Conservation (phyloP, 1,284 basidiomycete species). For the Lentinus polychrous region DNA sequence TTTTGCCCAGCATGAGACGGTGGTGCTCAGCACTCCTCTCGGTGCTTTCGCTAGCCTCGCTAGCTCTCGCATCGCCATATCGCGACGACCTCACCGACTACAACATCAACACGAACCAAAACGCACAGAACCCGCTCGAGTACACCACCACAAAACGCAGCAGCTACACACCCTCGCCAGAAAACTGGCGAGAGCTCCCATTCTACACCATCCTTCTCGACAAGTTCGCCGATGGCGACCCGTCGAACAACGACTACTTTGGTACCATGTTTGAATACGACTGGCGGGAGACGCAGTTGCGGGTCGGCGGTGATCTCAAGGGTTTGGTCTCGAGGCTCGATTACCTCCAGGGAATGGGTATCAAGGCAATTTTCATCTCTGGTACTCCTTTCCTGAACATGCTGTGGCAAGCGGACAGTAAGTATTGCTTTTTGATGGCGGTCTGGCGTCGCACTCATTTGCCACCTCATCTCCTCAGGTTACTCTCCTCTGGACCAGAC, state of each 20-base stretch:
- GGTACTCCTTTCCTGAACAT: conserved; percentile 91
- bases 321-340: conserved; percentile 73
- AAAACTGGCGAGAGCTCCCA: conserved; percentile 83
- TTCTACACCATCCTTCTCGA: conserved; percentile 84
- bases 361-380: conserved; percentile 79
- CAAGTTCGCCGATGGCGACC: conserved; percentile 90
- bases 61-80: conserved; percentile 54
- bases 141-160: conserved; percentile 59
- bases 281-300: conserved; percentile 80
- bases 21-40: conserved; percentile 21
- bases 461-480: conserved; percentile 36
- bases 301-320: conserved; percentile 80
- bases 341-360: conserved; percentile 85
- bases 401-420: conserved; percentile 92
- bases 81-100: conserved; percentile 69
- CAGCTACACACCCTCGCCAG: conserved; percentile 71
- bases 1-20: conserved; percentile 25
- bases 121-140: conserved; percentile 62
- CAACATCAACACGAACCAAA: conserved; percentile 82
- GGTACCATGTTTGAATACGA: conserved; percentile 76
- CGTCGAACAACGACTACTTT: conserved; percentile 86
- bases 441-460: conserved; percentile 5
- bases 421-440: conserved; percentile 25
- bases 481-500: conserved; percentile 90
- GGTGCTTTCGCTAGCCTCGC: conserved; percentile 22